Conservation (phyloP, 768 basidiomycete genomes). For the Neoboletus brunneissimus region DNA sequence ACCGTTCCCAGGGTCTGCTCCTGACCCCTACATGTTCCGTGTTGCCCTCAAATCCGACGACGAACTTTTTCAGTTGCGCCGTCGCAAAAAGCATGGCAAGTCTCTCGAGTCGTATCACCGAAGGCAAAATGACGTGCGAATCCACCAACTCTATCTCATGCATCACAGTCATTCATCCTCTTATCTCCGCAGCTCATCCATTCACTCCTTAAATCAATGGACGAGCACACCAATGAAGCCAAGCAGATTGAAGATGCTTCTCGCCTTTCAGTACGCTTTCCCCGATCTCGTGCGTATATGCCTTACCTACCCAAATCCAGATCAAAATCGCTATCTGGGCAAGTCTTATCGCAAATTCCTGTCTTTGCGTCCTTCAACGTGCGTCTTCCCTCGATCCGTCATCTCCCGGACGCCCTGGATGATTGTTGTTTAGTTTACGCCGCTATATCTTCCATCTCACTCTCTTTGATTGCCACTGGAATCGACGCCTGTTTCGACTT, state of each 20-base stretch:
- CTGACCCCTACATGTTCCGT: conserved; percentile 69
- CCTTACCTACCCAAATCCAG: conserved; percentile 35
- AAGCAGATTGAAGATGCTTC: conserved; percentile 61
- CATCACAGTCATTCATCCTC: background rate
- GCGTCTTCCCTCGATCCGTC: background rate
- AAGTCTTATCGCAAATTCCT: conserved; percentile 75
- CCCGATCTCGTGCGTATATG: background rate
- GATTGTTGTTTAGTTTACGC: conserved; percentile 70
- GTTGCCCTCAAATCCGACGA: conserved; percentile 58
- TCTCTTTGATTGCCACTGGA: conserved; percentile 85
- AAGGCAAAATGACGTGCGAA: conserved; percentile 69
- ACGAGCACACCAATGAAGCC: conserved; percentile 83
- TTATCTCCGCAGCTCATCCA: conserved; percentile 63
- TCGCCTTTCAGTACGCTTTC: conserved; percentile 57
- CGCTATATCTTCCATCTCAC: conserved; percentile 76
- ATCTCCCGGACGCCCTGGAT: background rate
- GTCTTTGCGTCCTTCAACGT: conserved; percentile 73
- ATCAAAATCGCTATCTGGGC: conserved; percentile 87
- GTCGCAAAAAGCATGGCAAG: conserved; percentile 56
- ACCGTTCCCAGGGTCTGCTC: conserved; percentile 23
- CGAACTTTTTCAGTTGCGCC: conserved; percentile 61
- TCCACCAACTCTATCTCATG: conserved; percentile 1
- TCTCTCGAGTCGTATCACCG: conserved; percentile 62
- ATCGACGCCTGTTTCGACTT: conserved; percentile 88
- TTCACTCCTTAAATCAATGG: conserved; percentile 89